Evolutionary conservation across 2,329 filamentous ascomycete genomes (phyloP), one percentile per base, ranked within the genome.

Genomic region (Botryotinia globosa): DNA sequence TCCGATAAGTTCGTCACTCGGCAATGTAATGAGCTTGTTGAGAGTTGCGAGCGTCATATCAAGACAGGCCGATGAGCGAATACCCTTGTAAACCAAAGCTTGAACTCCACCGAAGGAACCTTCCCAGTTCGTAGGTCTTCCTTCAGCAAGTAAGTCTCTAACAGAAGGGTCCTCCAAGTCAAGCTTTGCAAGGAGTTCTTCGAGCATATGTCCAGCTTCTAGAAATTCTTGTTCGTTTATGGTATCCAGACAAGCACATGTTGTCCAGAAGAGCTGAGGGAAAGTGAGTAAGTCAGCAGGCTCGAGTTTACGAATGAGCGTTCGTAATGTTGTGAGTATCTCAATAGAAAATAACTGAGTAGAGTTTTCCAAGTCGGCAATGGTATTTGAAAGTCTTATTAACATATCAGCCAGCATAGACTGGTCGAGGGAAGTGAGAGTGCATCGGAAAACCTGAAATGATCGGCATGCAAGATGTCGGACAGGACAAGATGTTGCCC

Each of bases 291-390:
- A 86, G 80, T 94, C 92, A 54, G 92, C 88, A 0, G 92, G 87
- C 32, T 94, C 91, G 42, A 98, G 84, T 72, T 95, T 96, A 76
- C 90, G 88, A 73, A 99, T 97, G 62, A 99, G 91, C 0, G 94
- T 94, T 80, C 97, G 94, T 69, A 99, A 82, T 0, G 97, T 99
- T 0, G 94, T 98, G 70, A 99, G 83, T 73, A 99, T 98, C 80
- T 99, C 97, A 91, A 98, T 95, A 0, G 96, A 97, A 79, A 99
- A 99, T 0, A 94, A 95, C 79, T 98, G 94, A 71, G 98, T 97
- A 82, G 98, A 95, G 0, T 90, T 88, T 79, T 97, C 94, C 77
- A 98, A 94, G 76, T 98, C 95, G 0, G 97, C 94, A 78, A 99
- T 96, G 0, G 96, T 99, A 81, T 98, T 99, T 2, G 95, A 98